Evolutionary conservation across 331 rosid species (phyloP).

Genomic region (Arachis monticola): DNA sequence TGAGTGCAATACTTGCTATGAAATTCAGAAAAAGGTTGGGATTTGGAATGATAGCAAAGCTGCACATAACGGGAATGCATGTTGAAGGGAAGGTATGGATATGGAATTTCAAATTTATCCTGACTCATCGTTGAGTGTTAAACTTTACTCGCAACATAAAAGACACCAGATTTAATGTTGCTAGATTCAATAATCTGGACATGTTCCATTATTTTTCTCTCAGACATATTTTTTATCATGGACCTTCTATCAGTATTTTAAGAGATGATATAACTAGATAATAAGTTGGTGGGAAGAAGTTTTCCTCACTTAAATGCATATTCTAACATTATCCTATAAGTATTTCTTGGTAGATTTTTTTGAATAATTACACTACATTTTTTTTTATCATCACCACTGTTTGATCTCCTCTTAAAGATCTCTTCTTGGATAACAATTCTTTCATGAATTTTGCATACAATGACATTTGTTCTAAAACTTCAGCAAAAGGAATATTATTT

Average conservation of each 20-base stretch:
- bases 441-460: too few species aligned
- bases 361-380: background rate
- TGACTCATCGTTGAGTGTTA: slow-evolving; percentile 14
- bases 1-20: slow-evolving; percentile 92
- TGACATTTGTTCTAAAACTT: too few species aligned
- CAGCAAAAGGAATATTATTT: too few species aligned
- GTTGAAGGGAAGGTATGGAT: slow-evolving; percentile 89
- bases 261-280: too few species aligned
- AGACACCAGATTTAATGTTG: slow-evolving; percentile 5
- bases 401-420: too few species aligned
- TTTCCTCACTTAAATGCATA: too few species aligned
- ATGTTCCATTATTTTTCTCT: too few species aligned
- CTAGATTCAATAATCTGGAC: background rate
- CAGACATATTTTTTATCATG: background rate
- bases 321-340: background rate
- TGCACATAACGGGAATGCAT: slow-evolving; percentile 97
- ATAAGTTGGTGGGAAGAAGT: too few species aligned
- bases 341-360: background rate
- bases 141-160: background rate
- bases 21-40: slow-evolving; percentile 92
- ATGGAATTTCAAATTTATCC: slow-evolving; percentile 8
- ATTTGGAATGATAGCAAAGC: slow-evolving; percentile 87
- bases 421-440: too few species aligned
- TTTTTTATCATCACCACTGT: background rate
- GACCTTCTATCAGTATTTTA: too few species aligned